A percentile compares a stretch with the other conserved stretches of the same genome.
Evolutionary conservation across 805 yeast genomes (phyloP).

Genomic region (Starmera dryadoides): DNA sequence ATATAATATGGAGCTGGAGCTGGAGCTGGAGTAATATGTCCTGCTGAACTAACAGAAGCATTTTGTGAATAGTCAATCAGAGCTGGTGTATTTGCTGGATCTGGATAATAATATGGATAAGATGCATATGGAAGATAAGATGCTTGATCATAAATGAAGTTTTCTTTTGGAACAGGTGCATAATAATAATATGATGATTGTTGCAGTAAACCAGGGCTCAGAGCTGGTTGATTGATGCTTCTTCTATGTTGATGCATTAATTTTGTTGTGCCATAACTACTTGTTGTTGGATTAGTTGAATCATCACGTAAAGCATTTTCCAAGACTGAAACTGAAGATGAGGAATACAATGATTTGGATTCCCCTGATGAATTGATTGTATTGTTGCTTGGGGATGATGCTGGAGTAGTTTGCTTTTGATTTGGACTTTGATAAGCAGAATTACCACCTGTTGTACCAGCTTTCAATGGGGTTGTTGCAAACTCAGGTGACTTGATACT

Average conservation of each 20-base stretch:
- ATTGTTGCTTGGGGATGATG: constrained; percentile 20
- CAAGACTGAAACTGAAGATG: constrained; percentile 17
- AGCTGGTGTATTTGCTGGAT: constrained; percentile 2
- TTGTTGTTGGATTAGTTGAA: constrained; percentile 9
- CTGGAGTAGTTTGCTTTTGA: constrained; percentile 13
- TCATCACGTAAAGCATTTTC: constrained; percentile 12
- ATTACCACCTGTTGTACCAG: background rate
- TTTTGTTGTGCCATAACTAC: constrained; percentile 9
- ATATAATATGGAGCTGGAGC: constrained; percentile 23
- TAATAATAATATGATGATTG: constrained; percentile 23
- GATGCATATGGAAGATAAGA: constrained; percentile 15
- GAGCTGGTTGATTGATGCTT: constrained; percentile 3
- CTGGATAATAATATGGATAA: constrained; percentile 18
- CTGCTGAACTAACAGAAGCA: constrained; percentile 7
- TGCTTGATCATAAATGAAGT: constrained; percentile 19
- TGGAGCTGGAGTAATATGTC: constrained; percentile 4
- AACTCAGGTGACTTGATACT: background rate
- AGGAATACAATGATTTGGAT: constrained; percentile 16
- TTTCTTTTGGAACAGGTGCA: constrained; percentile 22
- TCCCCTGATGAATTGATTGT: constrained; percentile 17
- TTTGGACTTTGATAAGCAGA: constrained; percentile 3
- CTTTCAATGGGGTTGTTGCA: background rate
- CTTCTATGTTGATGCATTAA: constrained; percentile 8
- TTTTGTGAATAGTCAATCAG: constrained; percentile 13
- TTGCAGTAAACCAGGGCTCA: constrained; percentile 8